Base-by-base conservation (phyloP, 148 eudicot species). In the Talinum fruticosum region DNA sequence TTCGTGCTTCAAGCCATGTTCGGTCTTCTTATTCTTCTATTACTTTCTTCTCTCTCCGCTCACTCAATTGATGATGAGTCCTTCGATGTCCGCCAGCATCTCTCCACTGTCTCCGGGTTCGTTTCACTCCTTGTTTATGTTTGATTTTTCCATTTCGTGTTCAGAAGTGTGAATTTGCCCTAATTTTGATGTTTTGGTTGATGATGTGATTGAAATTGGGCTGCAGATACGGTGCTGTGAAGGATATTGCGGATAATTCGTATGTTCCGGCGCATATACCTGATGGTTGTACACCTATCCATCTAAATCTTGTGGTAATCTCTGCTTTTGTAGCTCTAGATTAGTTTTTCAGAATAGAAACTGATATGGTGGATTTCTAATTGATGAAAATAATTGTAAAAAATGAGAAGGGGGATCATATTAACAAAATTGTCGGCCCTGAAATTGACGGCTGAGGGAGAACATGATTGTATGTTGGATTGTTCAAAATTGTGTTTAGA, bases 281-380 rank as follows among this genome's bases (percentile, higher is more conserved):
- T 24, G 88, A 90, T 84, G 88, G 82, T 51, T 96, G 99, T 80
- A 87, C 84, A 16, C 92, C 99, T 24, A 88, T 96, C 80, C 99
- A 96, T 85, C 84, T 96, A 33, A 96, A 96, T 85, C 93, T 96
- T 75, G 89, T 96, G 99, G 99, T 96, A 93, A 86, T 85, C 2
- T 59, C 4, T 62, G 54, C 59, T 71, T 71, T 32, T 35, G 66
- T 18, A 0, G 14, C 29, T 66, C 16, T 14, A 1, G 4, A 28
- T 53, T 28, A n/a, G 8, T 7, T 5, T 23, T 23, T 28, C 64
- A 8, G 6, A 59, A 28, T 24, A 6, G 64, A 59, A 59, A 51
- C 18, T 51, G 6, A 51, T 51, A 19, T 15, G 4, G 26, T 59
- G 28, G 12, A 5, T 23, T 59, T 6, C 21, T 24, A 59, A 1